Conservation (phyloP, 805 yeast genomes). For the Kodamaea lidongshanica region DNA sequence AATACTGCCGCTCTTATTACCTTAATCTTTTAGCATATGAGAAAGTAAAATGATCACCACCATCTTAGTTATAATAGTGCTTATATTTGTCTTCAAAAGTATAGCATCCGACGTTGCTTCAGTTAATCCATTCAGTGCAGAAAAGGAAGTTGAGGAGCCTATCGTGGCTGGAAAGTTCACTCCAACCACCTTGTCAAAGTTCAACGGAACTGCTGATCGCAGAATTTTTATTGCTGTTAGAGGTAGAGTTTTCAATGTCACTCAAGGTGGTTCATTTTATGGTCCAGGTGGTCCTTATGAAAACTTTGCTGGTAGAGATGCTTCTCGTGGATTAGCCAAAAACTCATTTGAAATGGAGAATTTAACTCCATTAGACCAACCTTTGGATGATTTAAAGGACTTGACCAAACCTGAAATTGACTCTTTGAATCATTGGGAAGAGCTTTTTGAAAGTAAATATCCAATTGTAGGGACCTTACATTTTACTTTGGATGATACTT, state of each 20-base stretch:
- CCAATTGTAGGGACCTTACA: conserved; percentile 70
- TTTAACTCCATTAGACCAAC: conserved; percentile 65
- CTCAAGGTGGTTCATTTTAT: conserved; percentile 74
- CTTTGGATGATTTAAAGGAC: conserved; percentile 66
- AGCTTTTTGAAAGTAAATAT: conserved; percentile 76
- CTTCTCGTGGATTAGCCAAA: conserved; percentile 83
- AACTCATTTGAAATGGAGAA: conserved; percentile 72
- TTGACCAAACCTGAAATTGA: conserved; percentile 55
- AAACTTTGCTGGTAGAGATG: conserved; percentile 94
- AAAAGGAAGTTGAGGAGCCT: conserved; percentile 19
- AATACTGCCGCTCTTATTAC: no score
- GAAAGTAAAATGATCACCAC: conserved; percentile 18
- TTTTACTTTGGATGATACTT: conserved; percentile 5
- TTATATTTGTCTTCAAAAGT: conserved; percentile 27
- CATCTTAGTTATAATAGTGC: conserved; percentile 25
- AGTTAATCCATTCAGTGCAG: conserved; percentile 27
- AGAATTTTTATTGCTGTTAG: conserved; percentile 81
- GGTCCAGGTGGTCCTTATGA: conserved; percentile 96
- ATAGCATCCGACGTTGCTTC: conserved; percentile 22
- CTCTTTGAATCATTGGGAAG: conserved; percentile 79
- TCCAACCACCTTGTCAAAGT: conserved; percentile 65
- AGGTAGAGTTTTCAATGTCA: conserved; percentile 81
- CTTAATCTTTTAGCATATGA: no score
- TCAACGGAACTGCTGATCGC: conserved; percentile 74
- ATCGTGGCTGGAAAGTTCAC: conserved; percentile 55